Evolutionary conservation across 1,284 basidiomycete species (phyloP).

Genomic region (Tranzscheliella williamsii): DNA sequence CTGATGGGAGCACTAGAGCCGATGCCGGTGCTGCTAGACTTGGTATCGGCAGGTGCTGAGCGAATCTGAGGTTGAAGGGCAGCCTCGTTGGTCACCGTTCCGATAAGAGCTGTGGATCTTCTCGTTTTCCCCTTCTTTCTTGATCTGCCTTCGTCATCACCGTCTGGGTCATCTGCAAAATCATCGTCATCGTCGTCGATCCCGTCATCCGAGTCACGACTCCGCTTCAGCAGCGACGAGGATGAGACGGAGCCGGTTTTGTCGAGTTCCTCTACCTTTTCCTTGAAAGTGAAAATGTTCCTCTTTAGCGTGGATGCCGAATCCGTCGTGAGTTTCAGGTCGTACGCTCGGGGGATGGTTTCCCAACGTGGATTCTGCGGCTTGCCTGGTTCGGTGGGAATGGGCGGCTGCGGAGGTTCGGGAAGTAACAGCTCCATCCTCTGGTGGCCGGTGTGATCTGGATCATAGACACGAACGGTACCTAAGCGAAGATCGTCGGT

Average conservation of each 20-base stretch:
- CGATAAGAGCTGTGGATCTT: slow-evolving; percentile 40
- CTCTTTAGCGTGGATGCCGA: slow-evolving; percentile 30
- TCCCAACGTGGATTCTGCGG: slow-evolving; percentile 17
- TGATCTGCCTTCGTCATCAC: slow-evolving; percentile 6
- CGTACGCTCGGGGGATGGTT: slow-evolving; percentile 47
- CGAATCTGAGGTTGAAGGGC: slow-evolving; percentile 51
- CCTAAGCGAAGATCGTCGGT: slow-evolving; percentile 64
- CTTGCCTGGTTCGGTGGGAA: slow-evolving; percentile 32
- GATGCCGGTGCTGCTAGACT: slow-evolving; percentile 31
- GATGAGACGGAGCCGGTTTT: not conserved
- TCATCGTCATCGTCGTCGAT: slow-evolving; percentile 20
- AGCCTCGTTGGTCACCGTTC: slow-evolving; percentile 55
- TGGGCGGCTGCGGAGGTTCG: slow-evolving; percentile 35
- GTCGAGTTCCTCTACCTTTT: slow-evolving; percentile 33
- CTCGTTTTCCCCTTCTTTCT: slow-evolving; percentile 20
- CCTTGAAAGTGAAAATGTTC: slow-evolving; percentile 56
- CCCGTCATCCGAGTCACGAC: no score
- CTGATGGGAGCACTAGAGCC: slow-evolving; percentile 43
- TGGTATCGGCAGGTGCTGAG: slow-evolving; percentile 5
- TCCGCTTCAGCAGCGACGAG: not conserved
- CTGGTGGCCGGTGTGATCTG: slow-evolving; percentile 51
- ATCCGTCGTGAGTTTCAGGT: slow-evolving; percentile 50
- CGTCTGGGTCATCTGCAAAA: slow-evolving; percentile 10
- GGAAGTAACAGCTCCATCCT: slow-evolving; percentile 57
- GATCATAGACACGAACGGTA: slow-evolving; percentile 64